A percentile compares a stretch with the other conserved stretches of the same genome.
Evolutionary conservation across 345 rosid species (phyloP).

Genomic region (Brassica juncea): DNA sequence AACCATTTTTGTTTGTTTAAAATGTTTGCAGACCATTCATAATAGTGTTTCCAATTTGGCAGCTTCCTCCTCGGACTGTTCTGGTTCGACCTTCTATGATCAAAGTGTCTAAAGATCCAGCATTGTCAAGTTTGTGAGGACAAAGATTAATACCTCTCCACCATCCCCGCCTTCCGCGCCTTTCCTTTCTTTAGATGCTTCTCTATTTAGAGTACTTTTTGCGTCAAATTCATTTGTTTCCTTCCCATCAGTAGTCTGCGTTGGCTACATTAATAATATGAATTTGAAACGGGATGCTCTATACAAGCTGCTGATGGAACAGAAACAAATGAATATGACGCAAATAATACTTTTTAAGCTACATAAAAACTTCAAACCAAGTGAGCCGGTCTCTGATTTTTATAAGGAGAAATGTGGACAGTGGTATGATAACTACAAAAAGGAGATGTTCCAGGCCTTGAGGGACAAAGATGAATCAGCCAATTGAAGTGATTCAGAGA

Average conservation of each 20-base stretch:
- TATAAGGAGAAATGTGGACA: conserved; percentile 40
- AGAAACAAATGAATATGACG: no score
- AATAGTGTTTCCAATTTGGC: conserved; percentile 6
- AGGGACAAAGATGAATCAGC: conserved; percentile 22
- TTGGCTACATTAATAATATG: no score
- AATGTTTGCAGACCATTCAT: background rate
- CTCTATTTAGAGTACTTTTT: no score
- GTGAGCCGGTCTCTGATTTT: conserved; percentile 29
- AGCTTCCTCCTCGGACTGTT: conserved; percentile 57
- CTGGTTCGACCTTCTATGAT: conserved; percentile 67
- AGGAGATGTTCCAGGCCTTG: conserved; percentile 48
- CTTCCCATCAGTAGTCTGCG: no score
- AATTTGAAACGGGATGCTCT: no score
- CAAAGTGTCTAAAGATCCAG: conserved; percentile 53
- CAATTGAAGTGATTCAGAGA: conserved; percentile 30
- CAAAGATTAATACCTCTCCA: no score
- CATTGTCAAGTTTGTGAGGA: conserved; percentile 12
- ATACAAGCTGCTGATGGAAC: no score
- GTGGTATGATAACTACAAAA: conserved; percentile 44
- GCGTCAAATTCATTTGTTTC: no score
- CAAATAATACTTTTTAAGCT: conserved; percentile 43
- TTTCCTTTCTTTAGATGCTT: no score
- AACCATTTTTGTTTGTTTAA: no score
- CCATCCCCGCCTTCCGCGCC: no score
- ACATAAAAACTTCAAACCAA: conserved; percentile 51